A percentile compares a stretch with the other conserved stretches of the same genome.
Conservation (phyloP, 2,329 filamentous ascomycete genomes). For the Neonectria coccinea region DNA sequence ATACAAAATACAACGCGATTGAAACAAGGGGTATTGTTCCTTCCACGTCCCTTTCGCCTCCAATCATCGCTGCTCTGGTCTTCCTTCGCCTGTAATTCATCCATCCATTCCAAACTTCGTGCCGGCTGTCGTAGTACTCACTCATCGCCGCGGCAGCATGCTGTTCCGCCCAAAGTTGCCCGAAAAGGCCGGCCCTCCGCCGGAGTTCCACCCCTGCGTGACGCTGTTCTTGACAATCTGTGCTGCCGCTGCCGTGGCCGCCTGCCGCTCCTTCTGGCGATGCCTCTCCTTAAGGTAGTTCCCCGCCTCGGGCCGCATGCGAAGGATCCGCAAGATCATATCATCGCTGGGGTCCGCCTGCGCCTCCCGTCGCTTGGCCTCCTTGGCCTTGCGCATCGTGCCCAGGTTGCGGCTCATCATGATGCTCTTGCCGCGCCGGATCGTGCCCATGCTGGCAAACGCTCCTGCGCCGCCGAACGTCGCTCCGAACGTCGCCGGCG, state of each 20-base stretch:
- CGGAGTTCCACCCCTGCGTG: slow-evolving; percentile 64
- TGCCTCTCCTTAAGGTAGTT: slow-evolving; percentile 90
- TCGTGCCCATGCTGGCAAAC: slow-evolving; percentile 76
- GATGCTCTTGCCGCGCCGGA: slow-evolving; percentile 79
- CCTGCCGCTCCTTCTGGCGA: slow-evolving; percentile 92
- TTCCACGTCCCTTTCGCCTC: not conserved
- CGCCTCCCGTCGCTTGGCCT: slow-evolving; percentile 93
- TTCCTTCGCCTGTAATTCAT: slow-evolving; percentile 4
- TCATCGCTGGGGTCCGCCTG: slow-evolving; percentile 98
- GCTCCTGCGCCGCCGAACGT: slow-evolving; percentile 50
- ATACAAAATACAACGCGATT: slow-evolving; percentile 18
- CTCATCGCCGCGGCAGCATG: slow-evolving; percentile 59
- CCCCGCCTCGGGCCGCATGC: slow-evolving; percentile 93
- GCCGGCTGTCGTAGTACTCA: not conserved
- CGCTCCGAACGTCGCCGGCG: slow-evolving; percentile 64
- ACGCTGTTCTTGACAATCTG: slow-evolving; percentile 95
- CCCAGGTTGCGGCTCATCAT: slow-evolving; percentile 95
- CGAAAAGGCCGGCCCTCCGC: slow-evolving; percentile 44
- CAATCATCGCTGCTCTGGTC: slow-evolving; percentile 3
- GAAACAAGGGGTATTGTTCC: slow-evolving; percentile 15
- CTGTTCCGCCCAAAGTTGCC: slow-evolving; percentile 60
- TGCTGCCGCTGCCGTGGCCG: slow-evolving; percentile 89
- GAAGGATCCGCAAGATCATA: slow-evolving; percentile 94
- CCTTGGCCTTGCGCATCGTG: slow-evolving; percentile 95
- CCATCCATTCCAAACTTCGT: slow-evolving; percentile 3